Percentiles rank a stretch among this genome's conserved stretches.
phyloP scores from a whole-genome alignment of 345 rosid genomes.

The Arabidopsis thaliana region TAIR10.1 NC_003070.9:23807001-23807500 shows the following conservation, averaged over 20 bases:
- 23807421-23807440: constrained; percentile 30
- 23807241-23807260: constrained; percentile 47
- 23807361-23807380: constrained; percentile 2
- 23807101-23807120: constrained; percentile 29
- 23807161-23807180: constrained; percentile 42
- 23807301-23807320: not conserved
- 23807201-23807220: constrained; percentile 20
- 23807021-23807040: not conserved
- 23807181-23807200: constrained; percentile 32
- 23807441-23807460: not conserved
- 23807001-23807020: not conserved
- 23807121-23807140: constrained; percentile 4
- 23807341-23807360: not conserved
- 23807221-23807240: constrained; percentile 45
- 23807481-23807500: not conserved
- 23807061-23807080: constrained; percentile 46
- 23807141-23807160: constrained; percentile 42
- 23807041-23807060: not conserved
- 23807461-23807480: not conserved
- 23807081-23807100: constrained; percentile 50
- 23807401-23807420: constrained; percentile 9
- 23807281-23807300: not conserved
- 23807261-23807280: not conserved
- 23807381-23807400: not conserved
- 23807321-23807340: not conserved